A percentile compares a stretch with the other conserved stretches of the same genome.
Evolutionary conservation across 176 grass and related monocot species (phyloP).

Genomic region (Raddia distichophylla): DNA sequence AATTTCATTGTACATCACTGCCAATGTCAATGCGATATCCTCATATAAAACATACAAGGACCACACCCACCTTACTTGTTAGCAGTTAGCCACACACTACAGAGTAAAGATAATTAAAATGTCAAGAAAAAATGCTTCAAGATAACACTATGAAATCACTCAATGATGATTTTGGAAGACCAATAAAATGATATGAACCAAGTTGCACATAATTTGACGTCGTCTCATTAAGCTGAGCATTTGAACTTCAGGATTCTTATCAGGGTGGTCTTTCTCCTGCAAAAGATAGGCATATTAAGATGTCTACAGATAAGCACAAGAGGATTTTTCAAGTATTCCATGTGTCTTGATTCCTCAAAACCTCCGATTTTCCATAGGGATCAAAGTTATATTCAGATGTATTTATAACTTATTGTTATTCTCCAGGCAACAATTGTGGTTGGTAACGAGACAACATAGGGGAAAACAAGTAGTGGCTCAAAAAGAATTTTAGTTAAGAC

Average conservation of each 20-base stretch:
- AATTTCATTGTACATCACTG: constrained; percentile 26
- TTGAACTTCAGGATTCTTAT: constrained; percentile 25
- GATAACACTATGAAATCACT: neutral
- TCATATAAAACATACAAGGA: neutral
- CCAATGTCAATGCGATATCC: constrained; percentile 8
- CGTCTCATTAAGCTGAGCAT: neutral
- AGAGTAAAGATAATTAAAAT: constrained; percentile 1
- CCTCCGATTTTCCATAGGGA: constrained; percentile 22
- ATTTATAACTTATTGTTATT: neutral
- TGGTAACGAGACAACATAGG: neutral
- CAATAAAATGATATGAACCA: neutral
- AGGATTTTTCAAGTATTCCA: constrained; percentile 39
- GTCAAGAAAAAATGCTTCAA: neutral
- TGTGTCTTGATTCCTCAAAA: constrained; percentile 34
- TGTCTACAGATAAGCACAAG: constrained; percentile 41
- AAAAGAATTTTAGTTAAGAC: neutral
- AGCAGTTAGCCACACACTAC: neutral
- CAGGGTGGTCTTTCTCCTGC: constrained; percentile 5
- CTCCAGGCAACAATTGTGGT: neutral
- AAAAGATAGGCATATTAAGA: constrained; percentile 35
- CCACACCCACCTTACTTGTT: neutral
- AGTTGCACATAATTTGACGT: neutral
- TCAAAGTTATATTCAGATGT: constrained; percentile 11
- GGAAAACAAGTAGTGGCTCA: neutral
- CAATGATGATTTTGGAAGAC: constrained; percentile 10